Percentiles rank a stretch among this genome's conserved stretches.
These are phyloP conservation scores for Cercospora sp. DNA, from an alignment of 2,329 filamentous ascomycete species.

Conservation along the genomic window DNA sequence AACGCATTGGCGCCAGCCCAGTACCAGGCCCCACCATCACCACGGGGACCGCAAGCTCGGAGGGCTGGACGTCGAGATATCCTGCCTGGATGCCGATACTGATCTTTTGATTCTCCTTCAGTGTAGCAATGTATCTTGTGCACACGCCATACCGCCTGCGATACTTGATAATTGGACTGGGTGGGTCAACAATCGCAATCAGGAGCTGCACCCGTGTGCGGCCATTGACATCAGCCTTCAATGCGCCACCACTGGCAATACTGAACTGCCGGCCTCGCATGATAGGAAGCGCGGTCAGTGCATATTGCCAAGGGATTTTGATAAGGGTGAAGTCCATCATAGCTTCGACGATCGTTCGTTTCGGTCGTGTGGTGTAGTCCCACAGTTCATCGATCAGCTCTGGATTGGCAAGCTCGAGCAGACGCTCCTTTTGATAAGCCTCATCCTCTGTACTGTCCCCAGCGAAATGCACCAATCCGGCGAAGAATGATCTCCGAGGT, in stretches of 20 bases:
- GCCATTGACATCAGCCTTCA: constrained; percentile 34
- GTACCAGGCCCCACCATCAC: constrained; percentile 83
- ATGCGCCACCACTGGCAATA: constrained; percentile 71
- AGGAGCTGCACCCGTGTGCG: constrained; percentile 39
- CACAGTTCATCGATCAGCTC: constrained; percentile 87
- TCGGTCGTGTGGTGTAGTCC: constrained; percentile 89
- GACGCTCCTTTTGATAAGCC: constrained; percentile 68
- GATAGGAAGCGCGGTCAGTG: constrained; percentile 72
- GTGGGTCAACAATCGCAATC: constrained; percentile 41
- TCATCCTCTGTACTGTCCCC: constrained; percentile 56
- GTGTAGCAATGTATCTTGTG: constrained; percentile 75
- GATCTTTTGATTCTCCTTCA: constrained; percentile 61
- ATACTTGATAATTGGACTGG: constrained; percentile 77
- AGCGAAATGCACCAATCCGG: constrained; percentile 74
- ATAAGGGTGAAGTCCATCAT: constrained; percentile 86
- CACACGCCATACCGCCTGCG: constrained; percentile 86
- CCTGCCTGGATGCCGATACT: constrained; percentile 60
- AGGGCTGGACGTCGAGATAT: constrained; percentile 51
- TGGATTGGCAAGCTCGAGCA: constrained; percentile 79
- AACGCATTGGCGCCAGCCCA: constrained; percentile 80
- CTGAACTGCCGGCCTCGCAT: constrained; percentile 93
- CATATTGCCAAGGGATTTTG: constrained; percentile 72
- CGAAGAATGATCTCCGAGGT: constrained; percentile 83
- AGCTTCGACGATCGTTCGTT: constrained; percentile 87
- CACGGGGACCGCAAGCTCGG: constrained; percentile 58